Evolutionary conservation across 306 rosid genomes (phyloP).

Genomic region (Morella rubra): DNA sequence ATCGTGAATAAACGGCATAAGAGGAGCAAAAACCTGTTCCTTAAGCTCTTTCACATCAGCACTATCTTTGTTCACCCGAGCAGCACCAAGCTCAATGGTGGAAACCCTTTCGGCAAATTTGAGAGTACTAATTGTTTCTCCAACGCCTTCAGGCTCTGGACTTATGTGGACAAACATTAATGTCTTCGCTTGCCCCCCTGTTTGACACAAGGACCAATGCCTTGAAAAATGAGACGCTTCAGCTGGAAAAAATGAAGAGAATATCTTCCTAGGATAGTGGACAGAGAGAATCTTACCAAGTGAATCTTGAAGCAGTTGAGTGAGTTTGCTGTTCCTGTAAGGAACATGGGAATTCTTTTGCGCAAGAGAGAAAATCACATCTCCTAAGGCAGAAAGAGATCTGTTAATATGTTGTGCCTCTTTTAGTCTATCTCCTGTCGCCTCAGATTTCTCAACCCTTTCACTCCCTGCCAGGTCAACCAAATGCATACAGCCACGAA

Average conservation of each 20-base stretch:
- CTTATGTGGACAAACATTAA: constrained; percentile 95
- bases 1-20: neutral
- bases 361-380: constrained; percentile 91
- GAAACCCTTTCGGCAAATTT: constrained; percentile 95
- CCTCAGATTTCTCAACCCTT: constrained; percentile 94
- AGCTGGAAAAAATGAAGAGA: neutral
- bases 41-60: constrained; percentile 76
- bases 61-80: constrained; percentile 65
- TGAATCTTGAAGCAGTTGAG: constrained; percentile 93
- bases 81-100: constrained; percentile 84
- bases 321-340: constrained; percentile 92
- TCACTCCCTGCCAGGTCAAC: constrained; percentile 99
- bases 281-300: constrained; percentile 55
- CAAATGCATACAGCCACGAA: constrained; percentile 89
- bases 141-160: constrained; percentile 80
- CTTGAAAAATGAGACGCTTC: constrained; percentile 1
- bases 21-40: constrained; percentile 63
- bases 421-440: constrained; percentile 87
- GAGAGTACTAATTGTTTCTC: constrained; percentile 89
- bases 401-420: constrained; percentile 97
- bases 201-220: constrained; percentile 2
- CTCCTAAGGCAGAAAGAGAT: constrained; percentile 97
- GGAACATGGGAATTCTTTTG: constrained; percentile 87
- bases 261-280: neutral
- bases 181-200: constrained; percentile 94